Base-by-base conservation (phyloP, 140 eudicot genomes). In the Oenanthe javanica region DNA sequence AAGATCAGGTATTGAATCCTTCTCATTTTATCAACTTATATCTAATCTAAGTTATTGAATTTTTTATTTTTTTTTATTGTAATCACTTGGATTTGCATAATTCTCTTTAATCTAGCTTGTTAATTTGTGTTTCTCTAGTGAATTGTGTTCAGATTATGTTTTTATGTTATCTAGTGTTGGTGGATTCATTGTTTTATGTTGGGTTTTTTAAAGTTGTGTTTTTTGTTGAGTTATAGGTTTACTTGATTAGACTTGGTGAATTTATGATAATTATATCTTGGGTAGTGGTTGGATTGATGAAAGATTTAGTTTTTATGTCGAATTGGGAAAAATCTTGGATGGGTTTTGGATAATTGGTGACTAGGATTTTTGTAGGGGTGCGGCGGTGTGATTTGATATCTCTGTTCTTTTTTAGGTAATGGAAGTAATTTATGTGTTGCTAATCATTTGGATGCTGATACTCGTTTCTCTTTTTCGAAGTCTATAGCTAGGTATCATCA, bases 251-350 rank as follows among this genome's bases (percentile, higher is more conserved):
- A 82, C 82, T 86, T 74, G 25, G 76, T 85, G 72, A n/a, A 77
- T 76, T 80, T 63, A 79, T 91, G 83, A 79, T 74, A 59, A 74
- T 78, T 48, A 69, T 51, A 40, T 73, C 43, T 46, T 23, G 54
- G 49, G 31, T 46, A 14, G 36, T 63, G 19, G n/a, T 77, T 72
- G 72, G 42, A 54, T 85, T 43, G 27, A 50, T 50, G 75, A 43
- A 45, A 45, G 57, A 64, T 76, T 70, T 40, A 19, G 51, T 27
- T 76, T 80, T 80, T 72, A 45, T 71, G 0, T 54, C 45, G 31
- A 71, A 77, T 23, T 72, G 25, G 45, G 78, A 15, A n/a, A 23
- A 79, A 78, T 78, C 69, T 73, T 81, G 54, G 81, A 80, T 42
- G 69, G 38, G 69, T 61, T 61, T 61, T 61, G 69, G 69, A 61